Percentiles rank a stretch among this genome's conserved stretches.
These are phyloP conservation scores for Kazachstania viticola DNA, from an alignment of 805 yeast species.

Conservation along the genomic window DNA sequence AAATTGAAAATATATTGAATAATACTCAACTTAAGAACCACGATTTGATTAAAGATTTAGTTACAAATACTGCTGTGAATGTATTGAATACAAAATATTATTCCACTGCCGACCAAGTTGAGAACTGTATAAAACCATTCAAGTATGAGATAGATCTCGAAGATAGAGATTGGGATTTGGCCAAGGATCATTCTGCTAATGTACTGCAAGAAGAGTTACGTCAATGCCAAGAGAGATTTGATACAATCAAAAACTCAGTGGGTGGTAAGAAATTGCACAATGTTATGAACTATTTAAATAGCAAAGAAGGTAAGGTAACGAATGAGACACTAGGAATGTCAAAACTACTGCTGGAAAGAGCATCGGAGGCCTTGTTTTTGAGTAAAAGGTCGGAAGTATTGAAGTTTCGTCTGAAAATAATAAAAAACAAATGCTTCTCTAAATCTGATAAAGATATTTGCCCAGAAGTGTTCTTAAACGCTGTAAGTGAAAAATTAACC, in stretches of 20 bases:
- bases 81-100: constrained; percentile 71
- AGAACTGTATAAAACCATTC: constrained; percentile 94
- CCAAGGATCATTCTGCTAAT: constrained; percentile 66
- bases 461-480: constrained; percentile 89
- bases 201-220: constrained; percentile 73
- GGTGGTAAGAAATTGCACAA: constrained; percentile 80
- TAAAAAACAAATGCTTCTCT: constrained; percentile 63
- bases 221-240: constrained; percentile 63
- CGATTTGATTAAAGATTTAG: constrained; percentile 73
- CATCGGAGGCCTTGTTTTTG: constrained; percentile 74
- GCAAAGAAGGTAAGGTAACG: constrained; percentile 12
- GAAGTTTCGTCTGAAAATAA: constrained; percentile 61
- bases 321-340: constrained; percentile 81
- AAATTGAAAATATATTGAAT: constrained; percentile 62
- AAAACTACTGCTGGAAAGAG: constrained; percentile 57
- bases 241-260: constrained; percentile 48
- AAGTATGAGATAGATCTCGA: constrained; percentile 95
- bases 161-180: constrained; percentile 81
- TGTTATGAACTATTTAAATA: constrained; percentile 60
- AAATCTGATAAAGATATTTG: constrained; percentile 80
- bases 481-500: constrained; percentile 82
- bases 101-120: constrained; percentile 96
- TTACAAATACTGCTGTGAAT: constrained; percentile 71
- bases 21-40: constrained; percentile 71
- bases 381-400: constrained; percentile 61